Conservation (phyloP, 768 basidiomycete genomes). For the Lentinula sp. region DNA sequence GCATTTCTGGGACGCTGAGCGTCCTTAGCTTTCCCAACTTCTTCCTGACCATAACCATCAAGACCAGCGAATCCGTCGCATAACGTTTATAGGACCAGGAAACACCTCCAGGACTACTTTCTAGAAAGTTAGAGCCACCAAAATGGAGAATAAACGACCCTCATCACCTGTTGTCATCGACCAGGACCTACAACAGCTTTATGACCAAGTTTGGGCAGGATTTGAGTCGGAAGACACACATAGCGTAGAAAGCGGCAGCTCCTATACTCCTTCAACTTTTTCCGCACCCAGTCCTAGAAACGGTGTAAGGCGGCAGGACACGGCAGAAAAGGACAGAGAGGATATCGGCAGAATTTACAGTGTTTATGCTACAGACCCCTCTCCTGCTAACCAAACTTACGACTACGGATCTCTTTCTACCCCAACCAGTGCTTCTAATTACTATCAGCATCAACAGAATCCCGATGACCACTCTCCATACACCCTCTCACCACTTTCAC, state of each 20-base stretch:
- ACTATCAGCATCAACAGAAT: background rate
- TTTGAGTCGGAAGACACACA: conserved; percentile 10
- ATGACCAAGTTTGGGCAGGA: conserved; percentile 15
- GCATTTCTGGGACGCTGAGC: background rate
- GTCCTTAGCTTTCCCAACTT: background rate
- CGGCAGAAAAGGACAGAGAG: background rate
- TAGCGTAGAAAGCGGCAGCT: conserved; percentile 15
- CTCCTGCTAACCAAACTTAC: background rate
- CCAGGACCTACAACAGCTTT: conserved; percentile 14
- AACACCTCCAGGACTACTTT: too few species aligned
- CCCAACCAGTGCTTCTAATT: background rate
- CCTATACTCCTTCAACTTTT: background rate
- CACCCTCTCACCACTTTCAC: background rate
- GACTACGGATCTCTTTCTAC: background rate
- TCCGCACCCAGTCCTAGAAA: background rate
- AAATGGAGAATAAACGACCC: background rate
- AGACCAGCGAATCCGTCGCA: too few species aligned
- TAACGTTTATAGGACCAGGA: too few species aligned
- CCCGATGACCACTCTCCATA: background rate
- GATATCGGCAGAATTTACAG: background rate
- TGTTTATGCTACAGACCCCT: background rate
- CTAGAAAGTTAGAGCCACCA: background rate
- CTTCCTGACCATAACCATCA: background rate
- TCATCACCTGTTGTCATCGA: conserved; percentile 1
- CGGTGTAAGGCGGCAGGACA: background rate